Evolutionary conservation across 106 monocot genomes (phyloP), one percentile per base, ranked within the genome.

Genomic region (Phalaenopsis aphrodite): DNA sequence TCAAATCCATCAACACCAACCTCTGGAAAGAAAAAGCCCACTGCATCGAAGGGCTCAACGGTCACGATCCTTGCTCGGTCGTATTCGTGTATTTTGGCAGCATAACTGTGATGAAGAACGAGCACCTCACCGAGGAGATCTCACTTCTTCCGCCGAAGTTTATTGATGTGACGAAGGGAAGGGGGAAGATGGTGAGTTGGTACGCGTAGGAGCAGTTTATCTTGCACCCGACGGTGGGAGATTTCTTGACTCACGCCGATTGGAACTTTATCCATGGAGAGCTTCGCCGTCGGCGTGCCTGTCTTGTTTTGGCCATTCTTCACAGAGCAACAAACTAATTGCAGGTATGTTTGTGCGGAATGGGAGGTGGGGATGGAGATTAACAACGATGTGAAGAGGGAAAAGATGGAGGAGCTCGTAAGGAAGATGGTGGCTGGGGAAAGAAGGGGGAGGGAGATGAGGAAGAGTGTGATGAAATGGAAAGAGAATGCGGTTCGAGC

Each of bases 301-400:
- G 47, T 82, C 73, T 41, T 86, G 0, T 82, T 78, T 7, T 86
- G 85, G 85, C 85, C 85, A 4, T 82, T 78, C 78, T 86, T 82
- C 45, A 74, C 42, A 7, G 81, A 81, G 55, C 81, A 81, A 24
- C 37, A 17, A 10, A 74, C 81, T 36, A 81, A 81, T 23, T 56
- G 24, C 72, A 39, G 72, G n/a, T 55, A 75, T 41, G 81, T 18
- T 0, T 37, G 55, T 14, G 41, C 8, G 17, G 80, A 81, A 41
- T 81, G 80, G 80, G 74, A 23, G 14, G 55, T 81, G 38, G 80
- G 80, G 41, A 56, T 74, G 52, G 73, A 74, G 80, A 74, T 81
- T 39, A 55, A 81, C 38, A 56, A 15, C 38, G 17, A 74, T 41
- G 80, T 81, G 16, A 73, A 56, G 48, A 55, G 80, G 55, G 73